These are phyloP conservation scores for Candida vartiovaarae DNA, from an alignment of 805 yeast species.

Conservation along the genomic window DNA sequence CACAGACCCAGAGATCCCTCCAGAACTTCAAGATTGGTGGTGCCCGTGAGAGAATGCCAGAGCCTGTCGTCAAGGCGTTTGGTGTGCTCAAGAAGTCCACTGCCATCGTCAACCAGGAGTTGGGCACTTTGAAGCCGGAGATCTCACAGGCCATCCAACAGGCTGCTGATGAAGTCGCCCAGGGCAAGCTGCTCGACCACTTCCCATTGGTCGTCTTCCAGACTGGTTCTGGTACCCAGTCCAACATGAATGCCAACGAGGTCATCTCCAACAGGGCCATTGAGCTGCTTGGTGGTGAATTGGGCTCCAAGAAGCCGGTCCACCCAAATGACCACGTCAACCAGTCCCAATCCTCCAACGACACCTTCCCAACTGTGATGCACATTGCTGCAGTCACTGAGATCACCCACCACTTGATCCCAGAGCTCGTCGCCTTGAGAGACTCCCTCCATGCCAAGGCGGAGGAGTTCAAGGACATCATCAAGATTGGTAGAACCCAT, in stretches of 20 bases:
- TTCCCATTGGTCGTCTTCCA: conserved; percentile 98
- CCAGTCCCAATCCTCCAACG: conserved; percentile 98
- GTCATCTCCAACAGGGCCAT: conserved; percentile 98
- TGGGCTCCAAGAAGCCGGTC: conserved; percentile 90
- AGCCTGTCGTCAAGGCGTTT: conserved; percentile 84
- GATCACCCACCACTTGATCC: conserved; percentile 67
- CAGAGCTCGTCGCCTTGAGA: conserved; percentile 71
- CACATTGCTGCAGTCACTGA: conserved; percentile 97
- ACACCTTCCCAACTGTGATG: conserved; percentile 99
- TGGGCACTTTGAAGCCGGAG: conserved; percentile 81
- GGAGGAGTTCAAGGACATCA: conserved; percentile 79
- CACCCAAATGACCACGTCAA: conserved; percentile 99
- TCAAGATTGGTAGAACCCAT: conserved; percentile 98
- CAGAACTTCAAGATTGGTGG: conserved; percentile 97
- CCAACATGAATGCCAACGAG: conserved; percentile 98
- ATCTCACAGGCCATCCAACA: conserved; percentile 77
- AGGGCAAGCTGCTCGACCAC: conserved; percentile 87
- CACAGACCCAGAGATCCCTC: conserved; percentile 92
- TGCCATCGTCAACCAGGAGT: conserved; percentile 77
- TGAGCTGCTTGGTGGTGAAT: conserved; percentile 85
- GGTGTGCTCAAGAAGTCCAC: conserved; percentile 93
- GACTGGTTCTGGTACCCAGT: conserved; percentile 98
- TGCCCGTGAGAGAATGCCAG: conserved; percentile 81
- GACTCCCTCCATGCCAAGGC: conserved; percentile 72
- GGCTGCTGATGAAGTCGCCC: conserved; percentile 93